Percentiles rank a stretch among this genome's conserved stretches.
These are phyloP conservation scores for Melastoma malabathricum DNA, from an alignment of 345 rosid species.

Conservation along the genomic window DNA sequence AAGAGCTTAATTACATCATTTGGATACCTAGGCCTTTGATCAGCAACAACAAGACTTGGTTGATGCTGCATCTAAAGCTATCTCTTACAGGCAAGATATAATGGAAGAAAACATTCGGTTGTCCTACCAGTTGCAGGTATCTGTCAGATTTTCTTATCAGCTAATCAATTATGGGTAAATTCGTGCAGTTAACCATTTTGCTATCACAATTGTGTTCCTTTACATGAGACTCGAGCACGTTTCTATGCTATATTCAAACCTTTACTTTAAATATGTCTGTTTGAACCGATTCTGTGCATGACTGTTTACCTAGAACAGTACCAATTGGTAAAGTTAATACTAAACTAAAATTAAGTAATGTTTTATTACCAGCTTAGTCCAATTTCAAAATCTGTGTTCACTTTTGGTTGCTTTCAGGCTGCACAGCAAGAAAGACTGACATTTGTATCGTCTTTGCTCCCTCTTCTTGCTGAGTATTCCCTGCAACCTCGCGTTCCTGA, in stretches of 20 bases:
- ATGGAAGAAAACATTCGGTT: conserved; percentile 92
- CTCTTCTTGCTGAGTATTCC: conserved; percentile 79
- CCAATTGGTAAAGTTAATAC: too few species aligned
- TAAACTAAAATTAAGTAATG: too few species aligned
- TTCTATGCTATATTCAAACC: too few species aligned
- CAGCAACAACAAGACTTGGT: conserved; percentile 97
- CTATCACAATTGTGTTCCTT: too few species aligned
- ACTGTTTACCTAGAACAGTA: too few species aligned
- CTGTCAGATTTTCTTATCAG: not conserved
- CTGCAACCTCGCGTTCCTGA: conserved; percentile 77
- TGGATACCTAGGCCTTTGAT: conserved; percentile 72
- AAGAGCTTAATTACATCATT: conserved; percentile 6
- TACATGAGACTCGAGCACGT: too few species aligned
- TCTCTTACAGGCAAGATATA: conserved; percentile 87
- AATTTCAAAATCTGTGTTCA: too few species aligned
- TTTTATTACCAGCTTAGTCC: too few species aligned
- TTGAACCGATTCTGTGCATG: too few species aligned
- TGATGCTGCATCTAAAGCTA: conserved; percentile 95
- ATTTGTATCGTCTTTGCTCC: conserved; percentile 77
- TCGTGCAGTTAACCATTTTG: too few species aligned
- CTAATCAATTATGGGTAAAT: not conserved
- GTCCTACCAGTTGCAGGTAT: conserved; percentile 84
- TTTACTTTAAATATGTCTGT: too few species aligned
- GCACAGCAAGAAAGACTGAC: conserved; percentile 90
- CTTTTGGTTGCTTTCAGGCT: conserved; percentile 28